Percentiles rank a stretch among this genome's conserved stretches.
phyloP scores from a whole-genome alignment of 495 filamentous ascomycete species.

The Letharia lupina region DNA sequence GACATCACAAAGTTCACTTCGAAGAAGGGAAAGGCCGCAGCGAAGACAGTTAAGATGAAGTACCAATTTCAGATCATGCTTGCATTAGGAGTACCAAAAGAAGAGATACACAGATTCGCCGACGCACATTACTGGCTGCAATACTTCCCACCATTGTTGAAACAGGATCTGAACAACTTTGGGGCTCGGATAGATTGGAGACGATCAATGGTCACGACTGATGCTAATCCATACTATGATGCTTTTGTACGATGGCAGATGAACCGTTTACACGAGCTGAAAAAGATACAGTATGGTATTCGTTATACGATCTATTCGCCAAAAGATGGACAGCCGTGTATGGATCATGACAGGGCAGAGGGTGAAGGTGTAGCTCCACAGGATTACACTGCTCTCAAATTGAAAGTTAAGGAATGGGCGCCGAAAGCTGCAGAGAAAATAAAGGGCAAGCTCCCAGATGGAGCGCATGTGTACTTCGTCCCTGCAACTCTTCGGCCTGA shows the following conservation, averaged over 20 bases:
- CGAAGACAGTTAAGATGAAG: conserved; percentile 83
- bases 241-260: conserved; percentile 97
- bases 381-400: conserved; percentile 87
- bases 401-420: conserved; percentile 82
- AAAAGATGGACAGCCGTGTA: conserved; percentile 94
- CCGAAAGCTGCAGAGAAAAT: conserved; percentile 58
- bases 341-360: conserved; percentile 90
- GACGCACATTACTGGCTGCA: conserved; percentile 82
- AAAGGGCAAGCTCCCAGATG: conserved; percentile 64
- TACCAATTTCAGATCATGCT: conserved; percentile 89
- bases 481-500: conserved; percentile 89
- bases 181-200: conserved; percentile 89
- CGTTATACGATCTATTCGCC: conserved; percentile 93
- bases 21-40: conserved; percentile 89
- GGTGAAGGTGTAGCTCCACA: conserved; percentile 87
- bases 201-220: conserved; percentile 83
- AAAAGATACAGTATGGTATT: conserved; percentile 91
- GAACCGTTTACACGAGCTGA: conserved; percentile 78
- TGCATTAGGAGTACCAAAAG: conserved; percentile 68
- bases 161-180: conserved; percentile 72
- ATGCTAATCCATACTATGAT: conserved; percentile 96
- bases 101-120: conserved; percentile 87
- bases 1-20: conserved; percentile 86
- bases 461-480: conserved; percentile 77
- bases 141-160: conserved; percentile 76